Conservation (phyloP, 2,329 filamentous ascomycete genomes). For the Sporothrix humicola region DNA sequence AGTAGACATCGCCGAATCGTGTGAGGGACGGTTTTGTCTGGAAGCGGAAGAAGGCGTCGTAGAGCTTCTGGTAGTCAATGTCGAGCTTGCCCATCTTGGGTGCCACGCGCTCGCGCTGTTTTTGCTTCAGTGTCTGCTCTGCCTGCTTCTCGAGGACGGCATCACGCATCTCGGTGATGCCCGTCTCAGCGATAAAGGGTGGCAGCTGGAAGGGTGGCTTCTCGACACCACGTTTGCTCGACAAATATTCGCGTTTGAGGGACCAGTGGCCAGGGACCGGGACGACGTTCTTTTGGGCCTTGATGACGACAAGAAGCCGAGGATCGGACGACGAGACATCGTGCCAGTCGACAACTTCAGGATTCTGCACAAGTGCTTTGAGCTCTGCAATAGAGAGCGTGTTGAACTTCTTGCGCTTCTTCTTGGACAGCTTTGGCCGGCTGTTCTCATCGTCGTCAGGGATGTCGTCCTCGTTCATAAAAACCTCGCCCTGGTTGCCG, state of each 20-base stretch:
- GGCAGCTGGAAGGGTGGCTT: constrained; percentile 92
- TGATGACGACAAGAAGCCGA: constrained; percentile 88
- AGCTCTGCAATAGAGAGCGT: constrained; percentile 92
- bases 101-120: constrained; percentile 90
- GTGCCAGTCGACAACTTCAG: constrained; percentile 97
- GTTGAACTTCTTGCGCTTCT: constrained; percentile 88
- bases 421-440: constrained; percentile 80
- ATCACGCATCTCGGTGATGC: constrained; percentile 97
- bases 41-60: constrained; percentile 97
- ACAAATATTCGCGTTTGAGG: constrained; percentile 94
- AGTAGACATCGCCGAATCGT: constrained; percentile 97
- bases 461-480: constrained; percentile 82
- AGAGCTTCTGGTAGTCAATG: constrained; percentile 97
- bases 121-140: constrained; percentile 89
- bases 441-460: constrained; percentile 69
- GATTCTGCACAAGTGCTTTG: constrained; percentile 87
- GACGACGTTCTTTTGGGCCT: constrained; percentile 91
- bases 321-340: constrained; percentile 92
- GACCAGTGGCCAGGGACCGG: constrained; percentile 95
- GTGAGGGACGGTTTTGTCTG: constrained; percentile 96
- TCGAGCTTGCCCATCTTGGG: constrained; percentile 97
- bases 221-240: constrained; percentile 94
- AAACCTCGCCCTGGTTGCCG: constrained; percentile 82
- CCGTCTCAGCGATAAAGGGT: constrained; percentile 96
- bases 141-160: constrained; percentile 95